Conservation (phyloP, 2,329 filamentous ascomycete genomes). For the Aureobasidium sp. region DNA sequence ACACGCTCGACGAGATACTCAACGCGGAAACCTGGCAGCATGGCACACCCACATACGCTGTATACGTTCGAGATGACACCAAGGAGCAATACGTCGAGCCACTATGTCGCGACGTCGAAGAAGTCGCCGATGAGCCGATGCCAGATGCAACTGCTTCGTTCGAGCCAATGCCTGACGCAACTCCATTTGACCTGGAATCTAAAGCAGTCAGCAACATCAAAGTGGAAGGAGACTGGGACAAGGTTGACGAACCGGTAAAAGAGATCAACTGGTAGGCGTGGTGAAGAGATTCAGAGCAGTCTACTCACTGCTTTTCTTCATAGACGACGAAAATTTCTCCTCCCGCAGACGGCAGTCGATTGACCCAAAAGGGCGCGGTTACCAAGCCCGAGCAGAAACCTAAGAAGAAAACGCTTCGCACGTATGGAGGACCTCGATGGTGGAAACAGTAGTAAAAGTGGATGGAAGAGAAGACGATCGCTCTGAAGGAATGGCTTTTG, state of each 20-base stretch:
- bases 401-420: background rate
- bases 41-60: conserved; percentile 76
- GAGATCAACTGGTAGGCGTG: conserved; percentile 4
- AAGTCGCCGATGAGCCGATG: conserved; percentile 1
- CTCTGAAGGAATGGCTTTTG: background rate
- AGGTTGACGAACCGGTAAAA: background rate
- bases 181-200: background rate
- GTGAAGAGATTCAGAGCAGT: background rate
- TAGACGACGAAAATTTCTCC: background rate
- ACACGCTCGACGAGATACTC: conserved; percentile 60
- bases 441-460: background rate
- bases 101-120: conserved; percentile 24
- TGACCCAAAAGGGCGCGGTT: background rate
- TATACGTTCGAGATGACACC: conserved; percentile 67
- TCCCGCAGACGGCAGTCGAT: background rate
- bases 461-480: background rate
- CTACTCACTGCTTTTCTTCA: conserved; percentile 9
- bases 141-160: background rate
- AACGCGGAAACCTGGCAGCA: conserved; percentile 53
- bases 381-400: background rate
- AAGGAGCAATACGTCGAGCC: conserved; percentile 52
- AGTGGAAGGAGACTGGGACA: background rate
- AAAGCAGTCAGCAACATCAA: background rate
- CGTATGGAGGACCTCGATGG: background rate
- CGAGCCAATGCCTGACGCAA: background rate